Percentiles rank a stretch among this genome's conserved stretches.
These are phyloP conservation scores for Groenewaldozyma salmanticensis DNA, from an alignment of 805 yeast species.

Conservation along the genomic window DNA sequence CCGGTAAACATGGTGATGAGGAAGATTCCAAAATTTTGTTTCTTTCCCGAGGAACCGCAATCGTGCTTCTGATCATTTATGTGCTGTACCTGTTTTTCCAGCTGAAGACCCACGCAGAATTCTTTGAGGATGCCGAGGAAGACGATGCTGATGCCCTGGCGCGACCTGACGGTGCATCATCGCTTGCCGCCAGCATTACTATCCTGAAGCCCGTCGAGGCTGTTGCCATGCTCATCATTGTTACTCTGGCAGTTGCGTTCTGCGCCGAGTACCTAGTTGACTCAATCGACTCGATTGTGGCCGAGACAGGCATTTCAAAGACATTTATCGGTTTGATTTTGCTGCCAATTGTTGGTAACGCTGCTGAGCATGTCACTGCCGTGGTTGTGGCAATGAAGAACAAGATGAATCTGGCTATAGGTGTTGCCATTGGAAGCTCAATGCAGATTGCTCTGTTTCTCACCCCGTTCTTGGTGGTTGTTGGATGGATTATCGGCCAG, in stretches of 20 bases:
- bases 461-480: conserved; percentile 87
- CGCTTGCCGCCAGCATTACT: conserved; percentile 15
- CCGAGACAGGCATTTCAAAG: conserved; percentile 75
- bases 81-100: conserved; percentile 77
- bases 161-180: conserved; percentile 18
- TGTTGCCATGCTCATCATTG: conserved; percentile 41
- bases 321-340: conserved; percentile 91
- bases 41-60: conserved; percentile 77
- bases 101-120: conserved; percentile 68
- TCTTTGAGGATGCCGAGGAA: conserved; percentile 52
- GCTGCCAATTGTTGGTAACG: conserved; percentile 95
- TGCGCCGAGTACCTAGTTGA: conserved; percentile 94
- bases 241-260: conserved; percentile 74
- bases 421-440: conserved; percentile 94
- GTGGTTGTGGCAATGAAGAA: conserved; percentile 89
- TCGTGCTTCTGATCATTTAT: conserved; percentile 69
- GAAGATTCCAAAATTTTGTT: conserved; percentile 44
- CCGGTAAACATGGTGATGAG: conserved; percentile 12
- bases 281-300: conserved; percentile 84
- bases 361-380: conserved; percentile 98
- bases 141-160: too few relatives aligned
- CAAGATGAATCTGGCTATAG: conserved; percentile 95
- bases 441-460: conserved; percentile 92
- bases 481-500: conserved; percentile 86
- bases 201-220: conserved; percentile 48